phyloP scores from a whole-genome alignment of 345 rosid species.

The Populus davidiana region DNA sequence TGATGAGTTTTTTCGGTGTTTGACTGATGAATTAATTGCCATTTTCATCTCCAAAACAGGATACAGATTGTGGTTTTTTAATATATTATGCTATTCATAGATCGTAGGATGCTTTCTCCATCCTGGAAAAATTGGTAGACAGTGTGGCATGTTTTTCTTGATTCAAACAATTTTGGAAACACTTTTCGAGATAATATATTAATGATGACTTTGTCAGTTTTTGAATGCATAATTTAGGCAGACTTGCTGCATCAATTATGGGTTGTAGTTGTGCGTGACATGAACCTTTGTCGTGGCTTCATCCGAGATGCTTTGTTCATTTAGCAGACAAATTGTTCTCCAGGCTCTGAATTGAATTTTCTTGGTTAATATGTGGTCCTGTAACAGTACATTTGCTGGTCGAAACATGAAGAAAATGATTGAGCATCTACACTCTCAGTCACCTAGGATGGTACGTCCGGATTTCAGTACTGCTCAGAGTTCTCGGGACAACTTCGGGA shows the following conservation, averaged over 20 bases:
- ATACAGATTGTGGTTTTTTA: neutral
- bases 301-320: neutral
- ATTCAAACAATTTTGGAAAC: neutral
- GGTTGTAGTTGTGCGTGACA: neutral
- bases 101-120: neutral
- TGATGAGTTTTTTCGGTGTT: neutral
- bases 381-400: conserved; percentile 35
- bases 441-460: conserved; percentile 22
- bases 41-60: neutral
- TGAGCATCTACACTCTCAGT: conserved; percentile 35
- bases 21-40: neutral
- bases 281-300: neutral
- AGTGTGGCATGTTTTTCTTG: neutral
- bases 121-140: neutral
- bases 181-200: neutral
- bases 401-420: conserved; percentile 33
- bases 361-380: neutral
- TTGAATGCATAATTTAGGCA: neutral
- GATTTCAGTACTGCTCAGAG: conserved; percentile 27
- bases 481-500: conserved; percentile 40
- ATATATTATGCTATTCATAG: neutral
- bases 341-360: neutral
- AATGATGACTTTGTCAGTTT: neutral
- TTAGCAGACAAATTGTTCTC: neutral
- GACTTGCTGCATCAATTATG: neutral